phyloP scores from a whole-genome alignment of 2,329 filamentous ascomycete genomes.

The Paracoccidioides brasiliensis region DNA sequence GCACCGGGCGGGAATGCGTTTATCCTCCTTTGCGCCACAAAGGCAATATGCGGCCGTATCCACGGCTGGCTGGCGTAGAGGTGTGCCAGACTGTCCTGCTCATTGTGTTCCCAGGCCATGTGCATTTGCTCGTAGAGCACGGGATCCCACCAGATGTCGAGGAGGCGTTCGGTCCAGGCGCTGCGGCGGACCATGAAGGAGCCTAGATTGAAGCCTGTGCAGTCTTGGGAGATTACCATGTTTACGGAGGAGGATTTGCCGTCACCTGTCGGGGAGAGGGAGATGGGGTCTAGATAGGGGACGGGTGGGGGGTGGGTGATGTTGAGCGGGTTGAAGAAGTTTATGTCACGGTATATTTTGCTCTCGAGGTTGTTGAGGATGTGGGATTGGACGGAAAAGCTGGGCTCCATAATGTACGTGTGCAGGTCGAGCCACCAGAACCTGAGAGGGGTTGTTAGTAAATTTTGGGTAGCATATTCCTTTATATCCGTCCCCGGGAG shows the following conservation, averaged over 20 bases:
- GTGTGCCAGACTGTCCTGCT: conserved; percentile 89
- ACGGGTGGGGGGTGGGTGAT: conserved; percentile 70
- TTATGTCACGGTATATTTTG: conserved; percentile 86
- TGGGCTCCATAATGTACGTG: conserved; percentile 95
- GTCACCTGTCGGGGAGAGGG: conserved; percentile 63
- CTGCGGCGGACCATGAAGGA: conserved; percentile 85
- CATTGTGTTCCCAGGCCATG: conserved; percentile 98
- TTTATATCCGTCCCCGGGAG: neutral
- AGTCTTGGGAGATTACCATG: conserved; percentile 83
- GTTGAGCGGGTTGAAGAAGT: conserved; percentile 88
- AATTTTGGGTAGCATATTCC: neutral
- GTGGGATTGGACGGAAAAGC: conserved; percentile 76
- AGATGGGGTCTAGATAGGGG: conserved; percentile 61
- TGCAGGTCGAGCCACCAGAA: conserved; percentile 99
- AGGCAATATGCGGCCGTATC: conserved; percentile 77
- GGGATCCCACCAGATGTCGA: conserved; percentile 98
- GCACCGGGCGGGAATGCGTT: conserved; percentile 90
- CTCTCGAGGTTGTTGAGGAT: conserved; percentile 68
- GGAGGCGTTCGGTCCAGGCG: conserved; percentile 75
- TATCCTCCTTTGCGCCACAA: conserved; percentile 80
- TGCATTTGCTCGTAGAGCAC: conserved; percentile 96
- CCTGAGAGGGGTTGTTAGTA: conserved; percentile 40
- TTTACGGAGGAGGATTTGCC: conserved; percentile 67
- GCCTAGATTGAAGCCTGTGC: conserved; percentile 87
- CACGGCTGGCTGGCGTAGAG: conserved; percentile 85